A percentile compares a stretch with the other conserved stretches of the same genome.
phyloP scores from a whole-genome alignment of 345 rosid species.

The Gossypium herbaceum region DNA sequence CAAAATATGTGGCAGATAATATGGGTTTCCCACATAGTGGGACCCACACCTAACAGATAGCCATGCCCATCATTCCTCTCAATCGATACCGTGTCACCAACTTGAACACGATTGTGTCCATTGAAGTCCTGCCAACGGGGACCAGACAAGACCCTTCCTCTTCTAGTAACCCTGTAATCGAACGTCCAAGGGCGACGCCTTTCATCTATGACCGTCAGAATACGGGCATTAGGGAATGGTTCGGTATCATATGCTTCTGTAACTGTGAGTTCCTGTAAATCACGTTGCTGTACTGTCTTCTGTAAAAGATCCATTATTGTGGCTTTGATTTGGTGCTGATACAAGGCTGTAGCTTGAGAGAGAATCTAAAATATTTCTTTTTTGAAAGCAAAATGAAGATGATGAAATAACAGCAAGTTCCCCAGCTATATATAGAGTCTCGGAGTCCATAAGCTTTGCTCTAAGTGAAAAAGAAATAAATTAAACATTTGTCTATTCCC shows the following conservation, averaged over 20 bases:
- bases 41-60: too few relatives aligned
- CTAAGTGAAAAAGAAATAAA: neutral
- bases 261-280: neutral
- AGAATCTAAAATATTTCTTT: too few relatives aligned
- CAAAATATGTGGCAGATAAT: too few relatives aligned
- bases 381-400: too few relatives aligned
- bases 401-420: neutral
- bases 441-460: neutral
- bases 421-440: neutral
- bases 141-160: neutral
- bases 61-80: neutral
- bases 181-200: accelerated
- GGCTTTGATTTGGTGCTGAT: neutral
- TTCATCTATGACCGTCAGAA: neutral
- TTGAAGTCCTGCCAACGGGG: accelerated
- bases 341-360: neutral
- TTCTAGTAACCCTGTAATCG: neutral
- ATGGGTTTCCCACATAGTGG: too few relatives aligned
- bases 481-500: too few relatives aligned
- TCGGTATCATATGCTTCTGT: neutral
- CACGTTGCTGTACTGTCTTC: neutral
- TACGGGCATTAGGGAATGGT: neutral
- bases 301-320: neutral
- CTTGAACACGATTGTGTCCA: accelerated
- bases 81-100: neutral